Conservation (phyloP, 2,329 filamentous ascomycete species). For the Colletotrichum tanaceti region DNA sequence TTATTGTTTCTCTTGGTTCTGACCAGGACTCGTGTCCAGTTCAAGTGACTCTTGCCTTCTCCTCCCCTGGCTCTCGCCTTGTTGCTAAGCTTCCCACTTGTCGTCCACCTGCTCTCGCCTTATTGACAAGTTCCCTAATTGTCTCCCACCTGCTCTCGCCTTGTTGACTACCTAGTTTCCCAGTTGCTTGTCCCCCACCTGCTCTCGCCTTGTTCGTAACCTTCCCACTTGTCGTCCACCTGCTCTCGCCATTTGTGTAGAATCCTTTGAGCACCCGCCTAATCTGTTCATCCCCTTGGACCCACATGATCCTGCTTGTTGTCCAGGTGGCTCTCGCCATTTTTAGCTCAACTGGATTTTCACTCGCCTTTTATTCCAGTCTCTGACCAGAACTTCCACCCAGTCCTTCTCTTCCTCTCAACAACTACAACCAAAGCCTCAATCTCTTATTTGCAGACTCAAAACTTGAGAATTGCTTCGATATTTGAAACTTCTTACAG, state of each 20-base stretch:
- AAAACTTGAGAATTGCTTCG: neutral
- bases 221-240: neutral
- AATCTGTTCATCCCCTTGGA: neutral
- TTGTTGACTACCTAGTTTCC: too few relatives aligned
- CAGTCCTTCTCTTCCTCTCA: neutral
- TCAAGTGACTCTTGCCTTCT: neutral
- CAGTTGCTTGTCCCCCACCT: too few relatives aligned
- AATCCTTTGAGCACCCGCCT: slow-evolving; percentile 13
- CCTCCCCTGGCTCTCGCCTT: neutral
- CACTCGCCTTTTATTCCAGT: neutral
- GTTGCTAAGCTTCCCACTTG: neutral
- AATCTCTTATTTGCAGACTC: neutral
- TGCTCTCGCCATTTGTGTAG: slow-evolving; percentile 1
- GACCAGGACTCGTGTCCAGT: neutral
- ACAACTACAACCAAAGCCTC: neutral
- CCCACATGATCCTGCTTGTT: neutral
- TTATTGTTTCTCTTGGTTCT: neutral
- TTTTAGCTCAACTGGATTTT: neutral
- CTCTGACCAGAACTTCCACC: neutral
- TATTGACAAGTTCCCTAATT: too few relatives aligned
- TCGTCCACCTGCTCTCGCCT: neutral
- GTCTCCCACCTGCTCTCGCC: too few relatives aligned
- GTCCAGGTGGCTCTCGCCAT: neutral
- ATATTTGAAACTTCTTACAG: neutral
- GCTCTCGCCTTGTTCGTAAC: neutral